Evolutionary conservation across 345 rosid species (phyloP).

Genomic region (Hibiscus tridactylites): DNA sequence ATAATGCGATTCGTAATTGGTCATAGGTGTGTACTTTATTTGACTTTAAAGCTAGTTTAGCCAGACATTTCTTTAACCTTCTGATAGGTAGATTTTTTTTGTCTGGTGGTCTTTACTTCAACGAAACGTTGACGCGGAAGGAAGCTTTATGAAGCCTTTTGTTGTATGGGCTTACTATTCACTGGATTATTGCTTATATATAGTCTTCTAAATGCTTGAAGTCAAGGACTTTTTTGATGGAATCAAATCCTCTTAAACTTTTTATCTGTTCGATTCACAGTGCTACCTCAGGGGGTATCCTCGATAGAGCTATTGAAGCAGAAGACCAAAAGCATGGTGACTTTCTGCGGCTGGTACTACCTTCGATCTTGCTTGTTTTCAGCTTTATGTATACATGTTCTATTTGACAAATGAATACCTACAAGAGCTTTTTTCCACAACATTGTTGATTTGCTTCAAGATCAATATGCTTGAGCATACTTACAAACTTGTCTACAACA

Average conservation of each 20-base stretch:
- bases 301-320: slow-evolving; percentile 94
- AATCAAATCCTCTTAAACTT: neutral
- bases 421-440: neutral
- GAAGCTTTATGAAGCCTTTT: too few relatives aligned
- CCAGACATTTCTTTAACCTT: neutral
- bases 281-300: slow-evolving; percentile 91
- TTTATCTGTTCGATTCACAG: slow-evolving; percentile 23
- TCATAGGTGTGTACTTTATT: slow-evolving; percentile 55
- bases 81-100: too few relatives aligned
- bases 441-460: neutral
- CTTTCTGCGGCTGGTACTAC: slow-evolving; percentile 81
- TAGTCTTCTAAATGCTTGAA: neutral
- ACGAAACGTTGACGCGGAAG: too few relatives aligned
- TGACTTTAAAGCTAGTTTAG: neutral
- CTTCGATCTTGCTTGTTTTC: slow-evolving; percentile 1
- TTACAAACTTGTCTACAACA: neutral
- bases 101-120: neutral
- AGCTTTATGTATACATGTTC: neutral
- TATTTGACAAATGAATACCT: neutral
- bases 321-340: slow-evolving; percentile 92
- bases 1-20: slow-evolving; percentile 93
- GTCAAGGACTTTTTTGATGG: neutral
- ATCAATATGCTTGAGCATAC: neutral
- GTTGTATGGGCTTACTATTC: too few relatives aligned
- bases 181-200: neutral